These are phyloP conservation scores for Solanum peruvianum DNA, from an alignment of 257 asterid species.

Conservation along the genomic window DNA sequence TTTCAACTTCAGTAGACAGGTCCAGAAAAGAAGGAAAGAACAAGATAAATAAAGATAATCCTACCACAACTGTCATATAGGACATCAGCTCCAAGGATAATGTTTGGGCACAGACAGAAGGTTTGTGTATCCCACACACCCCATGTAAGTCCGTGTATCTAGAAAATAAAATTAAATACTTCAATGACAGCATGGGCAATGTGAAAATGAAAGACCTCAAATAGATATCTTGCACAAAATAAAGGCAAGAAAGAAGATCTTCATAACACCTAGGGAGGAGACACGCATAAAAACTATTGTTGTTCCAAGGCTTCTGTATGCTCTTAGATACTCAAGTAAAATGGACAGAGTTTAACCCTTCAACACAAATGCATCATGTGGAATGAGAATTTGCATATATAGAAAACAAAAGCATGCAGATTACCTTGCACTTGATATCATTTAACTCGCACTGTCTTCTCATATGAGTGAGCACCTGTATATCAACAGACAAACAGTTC, in stretches of 20 bases:
- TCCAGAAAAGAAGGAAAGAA: neutral
- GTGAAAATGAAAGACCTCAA: neutral
- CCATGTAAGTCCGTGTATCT: conserved; percentile 89
- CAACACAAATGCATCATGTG: neutral
- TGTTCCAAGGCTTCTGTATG: neutral
- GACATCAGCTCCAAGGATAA: conserved; percentile 96
- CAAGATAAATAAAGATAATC: neutral
- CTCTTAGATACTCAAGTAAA: neutral
- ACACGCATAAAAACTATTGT: neutral
- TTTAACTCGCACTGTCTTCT: conserved; percentile 54
- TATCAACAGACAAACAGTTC: conserved; percentile 2
- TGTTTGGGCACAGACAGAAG: conserved; percentile 57
- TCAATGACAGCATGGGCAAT: neutral
- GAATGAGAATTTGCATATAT: neutral
- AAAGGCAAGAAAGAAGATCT: neutral
- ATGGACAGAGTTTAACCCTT: neutral
- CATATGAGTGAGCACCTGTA: conserved; percentile 78
- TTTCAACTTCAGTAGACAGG: neutral
- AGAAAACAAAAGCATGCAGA: neutral
- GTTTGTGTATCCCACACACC: conserved; percentile 63
- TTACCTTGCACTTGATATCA: conserved; percentile 60
- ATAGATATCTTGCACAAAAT: neutral
- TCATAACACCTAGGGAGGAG: neutral
- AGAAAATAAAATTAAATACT: neutral
- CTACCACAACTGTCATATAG: conserved; percentile 70